Evolutionary conservation across 192 early-diverging fungal genomes (phyloP), one percentile per base, ranked within the genome.

Genomic region (Chytriomyces hyalinus): DNA sequence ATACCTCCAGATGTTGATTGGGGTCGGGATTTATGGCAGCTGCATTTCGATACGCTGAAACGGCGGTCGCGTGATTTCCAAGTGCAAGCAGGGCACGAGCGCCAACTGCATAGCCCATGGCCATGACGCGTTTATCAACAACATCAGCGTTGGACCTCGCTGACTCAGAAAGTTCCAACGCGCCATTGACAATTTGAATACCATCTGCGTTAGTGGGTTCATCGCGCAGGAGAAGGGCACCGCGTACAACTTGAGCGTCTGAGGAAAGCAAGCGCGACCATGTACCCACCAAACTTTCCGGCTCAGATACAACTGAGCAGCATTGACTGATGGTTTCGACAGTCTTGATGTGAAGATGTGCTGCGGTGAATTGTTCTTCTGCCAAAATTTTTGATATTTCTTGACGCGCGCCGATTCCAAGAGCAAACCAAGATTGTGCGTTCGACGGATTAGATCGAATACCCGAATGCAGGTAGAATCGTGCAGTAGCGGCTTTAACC

Each of bases 21-120:
- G 17, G 63, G 6, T 66, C 70, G n/a, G 69, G 66, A 20, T 22
- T 6, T n/a, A 68, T 17, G 11, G 15, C 36, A 9, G 49, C 6
- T 47, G 76, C 76, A n/a, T 73, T 73, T 10, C 68, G 26, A 45
- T 70, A 63, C 49, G 67, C 76, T 6, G 45, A 49, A 50, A 73
- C 63, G n/a, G 48, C 47, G 44, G 70, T 65, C 44, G 22, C 65
- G 3, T 60, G 51, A 7, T 62, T 67, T 7, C 67, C 60, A 66
- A 75, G 22, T 9, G 43, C 71, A 43, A 36, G 60, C 71, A 70
- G 64, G 6, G 72, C 68, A 9, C 71, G 17, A 15, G 71, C 71
- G 36, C 71, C 71, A 46, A 73, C 60, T 11, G 59, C 61, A 62
- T 73, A 73, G 8, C 71, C 71, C 61, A 63, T 63, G 15, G 71